Evolutionary conservation across 495 filamentous ascomycete species (phyloP), one percentile per base, ranked within the genome.

Genomic region (Trichoderma reesei): DNA sequence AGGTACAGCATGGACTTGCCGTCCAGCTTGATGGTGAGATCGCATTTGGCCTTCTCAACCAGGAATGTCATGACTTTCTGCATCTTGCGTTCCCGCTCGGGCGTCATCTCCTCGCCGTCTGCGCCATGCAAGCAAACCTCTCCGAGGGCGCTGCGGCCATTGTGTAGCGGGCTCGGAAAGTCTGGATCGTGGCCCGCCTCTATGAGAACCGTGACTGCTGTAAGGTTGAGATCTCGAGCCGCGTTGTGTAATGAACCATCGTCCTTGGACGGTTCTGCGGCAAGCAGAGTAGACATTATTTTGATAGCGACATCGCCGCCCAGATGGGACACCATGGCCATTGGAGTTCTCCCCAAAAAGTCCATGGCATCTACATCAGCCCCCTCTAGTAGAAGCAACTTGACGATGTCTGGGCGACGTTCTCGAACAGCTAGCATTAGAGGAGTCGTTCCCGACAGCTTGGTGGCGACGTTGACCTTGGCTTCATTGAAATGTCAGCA

Each of bases 181-280:
- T 82, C 79, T 9, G 73, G 69, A 16, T 82, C 76, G 64, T 82
- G 79, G 16, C 71, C 74, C 67, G 71, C 72, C 31, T 80, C 69
- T 5, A 80, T 67, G 13, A 82, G 69, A 8, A 79, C 71, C 31
- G 75, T 67, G 69, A 82, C 71, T 0, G 78, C 74, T 36, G 67
- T 65, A 0, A 80, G 51, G 60, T 80, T 79, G 33, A 82, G 74
- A 38, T 80, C 75, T 14, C 78, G 68, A 0, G 79, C 74, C 3
- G 76, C 76, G 59, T 80, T 82, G 60, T 82, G 79, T n/a, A 82
- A 68, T 0, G 77, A 80, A 0, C 79, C 79, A 31, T 82, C 79
- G 18, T 82, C 79, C 54, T 66, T 73, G 0, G 77, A 76, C 14
- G 79, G 76, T 2, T 76, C 76, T 1, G 78, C 78, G 1, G 72